phyloP scores from a whole-genome alignment of 345 rosid genomes.

The Gossypium rotundifolium region DNA sequence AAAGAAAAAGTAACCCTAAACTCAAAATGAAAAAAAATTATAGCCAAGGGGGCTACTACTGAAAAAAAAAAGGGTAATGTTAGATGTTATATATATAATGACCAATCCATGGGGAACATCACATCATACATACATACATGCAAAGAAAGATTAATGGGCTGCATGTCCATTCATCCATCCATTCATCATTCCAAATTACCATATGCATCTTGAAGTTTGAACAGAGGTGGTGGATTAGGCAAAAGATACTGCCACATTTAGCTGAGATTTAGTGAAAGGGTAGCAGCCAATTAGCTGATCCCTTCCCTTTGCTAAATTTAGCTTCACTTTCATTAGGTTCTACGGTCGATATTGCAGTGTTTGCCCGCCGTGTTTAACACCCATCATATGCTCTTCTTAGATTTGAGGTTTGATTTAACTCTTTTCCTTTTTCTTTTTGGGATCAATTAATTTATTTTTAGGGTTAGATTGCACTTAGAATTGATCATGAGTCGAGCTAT shows the following conservation, averaged over 20 bases:
- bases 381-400: not conserved
- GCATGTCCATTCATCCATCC: not conserved
- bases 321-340: conserved; percentile 32
- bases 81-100: too few relatives aligned
- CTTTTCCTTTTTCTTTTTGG: not conserved
- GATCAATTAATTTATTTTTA: not conserved
- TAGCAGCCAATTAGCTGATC: conserved; percentile 42
- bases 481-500: fast-evolving
- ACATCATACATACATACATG: too few relatives aligned
- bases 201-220: conserved; percentile 26
- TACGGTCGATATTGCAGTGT: conserved; percentile 45
- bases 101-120: too few relatives aligned
- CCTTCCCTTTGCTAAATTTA: conserved; percentile 32
- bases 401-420: conserved; percentile 8
- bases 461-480: too few relatives aligned
- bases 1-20: too few relatives aligned
- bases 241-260: conserved; percentile 62
- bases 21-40: too few relatives aligned
- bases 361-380: conserved; percentile 42
- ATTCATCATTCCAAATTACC: conserved; percentile 11
- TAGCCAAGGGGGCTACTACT: too few relatives aligned
- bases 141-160: not conserved
- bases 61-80: too few relatives aligned
- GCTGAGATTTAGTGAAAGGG: conserved; percentile 27
- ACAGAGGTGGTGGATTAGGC: conserved; percentile 36